Percentiles rank a stretch among this genome's conserved stretches.
Conservation (phyloP, 139 green algal species). For the Chlamydomonas sphaeroides region DNA sequence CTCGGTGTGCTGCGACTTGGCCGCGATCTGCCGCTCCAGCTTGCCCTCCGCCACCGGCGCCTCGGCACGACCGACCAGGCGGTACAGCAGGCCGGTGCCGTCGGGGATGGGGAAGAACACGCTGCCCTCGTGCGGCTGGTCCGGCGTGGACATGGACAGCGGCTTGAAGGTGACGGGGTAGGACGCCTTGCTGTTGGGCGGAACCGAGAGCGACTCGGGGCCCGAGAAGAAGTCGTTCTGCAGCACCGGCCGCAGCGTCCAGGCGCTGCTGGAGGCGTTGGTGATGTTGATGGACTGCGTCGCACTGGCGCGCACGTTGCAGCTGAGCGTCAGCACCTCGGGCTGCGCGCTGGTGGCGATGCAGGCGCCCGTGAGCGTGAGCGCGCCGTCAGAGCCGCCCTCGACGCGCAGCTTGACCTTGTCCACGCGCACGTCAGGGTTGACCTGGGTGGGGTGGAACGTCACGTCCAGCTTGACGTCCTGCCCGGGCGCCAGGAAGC, state of each 20-base stretch:
- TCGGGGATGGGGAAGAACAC: constrained; percentile 89
- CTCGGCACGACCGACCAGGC: constrained; percentile 48
- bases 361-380: constrained; percentile 83
- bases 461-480: constrained; percentile 85
- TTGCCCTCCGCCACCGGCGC: constrained; percentile 61
- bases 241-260: constrained; percentile 75
- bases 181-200: constrained; percentile 50
- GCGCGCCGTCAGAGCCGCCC: constrained; percentile 43
- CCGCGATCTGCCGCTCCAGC: constrained; percentile 56
- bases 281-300: constrained; percentile 64
- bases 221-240: constrained; percentile 78
- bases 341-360: constrained; percentile 47
- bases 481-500: constrained; percentile 73
- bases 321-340: constrained; percentile 63
- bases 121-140: constrained; percentile 69
- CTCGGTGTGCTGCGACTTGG: constrained; percentile 70
- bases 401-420: constrained; percentile 49
- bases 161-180: constrained; percentile 81
- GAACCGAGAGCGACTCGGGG: constrained; percentile 68
- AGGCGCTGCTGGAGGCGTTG: constrained; percentile 65
- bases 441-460: constrained; percentile 73
- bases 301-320: constrained; percentile 61
- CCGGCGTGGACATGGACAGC: constrained; percentile 68
- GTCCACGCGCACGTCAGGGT: constrained; percentile 76
- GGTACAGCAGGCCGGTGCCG: constrained; percentile 77